Percentiles rank a stretch among this genome's conserved stretches.
Conservation (phyloP, 108 stramenopile species). For the Skeletonema tropicum region DNA sequence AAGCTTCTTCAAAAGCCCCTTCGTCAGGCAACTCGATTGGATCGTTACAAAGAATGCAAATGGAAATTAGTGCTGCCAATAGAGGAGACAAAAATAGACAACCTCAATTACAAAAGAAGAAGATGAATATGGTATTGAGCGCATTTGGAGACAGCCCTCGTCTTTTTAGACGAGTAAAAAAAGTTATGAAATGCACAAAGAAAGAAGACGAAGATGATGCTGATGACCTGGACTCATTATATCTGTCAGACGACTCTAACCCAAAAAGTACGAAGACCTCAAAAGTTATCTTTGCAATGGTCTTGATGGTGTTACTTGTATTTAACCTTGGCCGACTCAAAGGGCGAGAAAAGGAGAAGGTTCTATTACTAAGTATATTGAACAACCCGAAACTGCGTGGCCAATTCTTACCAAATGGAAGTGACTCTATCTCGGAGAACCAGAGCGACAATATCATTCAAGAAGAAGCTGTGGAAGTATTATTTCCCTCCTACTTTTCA, state of each 20-base stretch:
- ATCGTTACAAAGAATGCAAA: background rate
- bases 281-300: background rate
- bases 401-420: background rate
- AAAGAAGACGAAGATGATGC: background rate
- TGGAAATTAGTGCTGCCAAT: background rate
- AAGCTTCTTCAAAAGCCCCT: background rate
- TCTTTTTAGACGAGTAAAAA: background rate
- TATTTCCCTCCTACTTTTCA: conserved; percentile 16
- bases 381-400: conserved; percentile 7
- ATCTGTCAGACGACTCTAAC: background rate
- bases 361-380: too few species aligned
- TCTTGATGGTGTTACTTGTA: background rate
- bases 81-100: background rate
- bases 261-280: background rate
- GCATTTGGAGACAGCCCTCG: conserved; percentile 1
- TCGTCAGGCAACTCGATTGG: background rate
- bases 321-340: background rate
- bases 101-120: background rate
- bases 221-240: background rate
- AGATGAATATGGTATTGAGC: conserved; percentile 8
- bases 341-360: background rate
- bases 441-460: background rate
- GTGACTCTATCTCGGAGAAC: background rate
- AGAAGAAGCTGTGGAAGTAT: background rate
- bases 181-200: conserved; percentile 3